These are phyloP conservation scores for Candida succiphila DNA, from an alignment of 805 yeast species.

Conservation along the genomic window DNA sequence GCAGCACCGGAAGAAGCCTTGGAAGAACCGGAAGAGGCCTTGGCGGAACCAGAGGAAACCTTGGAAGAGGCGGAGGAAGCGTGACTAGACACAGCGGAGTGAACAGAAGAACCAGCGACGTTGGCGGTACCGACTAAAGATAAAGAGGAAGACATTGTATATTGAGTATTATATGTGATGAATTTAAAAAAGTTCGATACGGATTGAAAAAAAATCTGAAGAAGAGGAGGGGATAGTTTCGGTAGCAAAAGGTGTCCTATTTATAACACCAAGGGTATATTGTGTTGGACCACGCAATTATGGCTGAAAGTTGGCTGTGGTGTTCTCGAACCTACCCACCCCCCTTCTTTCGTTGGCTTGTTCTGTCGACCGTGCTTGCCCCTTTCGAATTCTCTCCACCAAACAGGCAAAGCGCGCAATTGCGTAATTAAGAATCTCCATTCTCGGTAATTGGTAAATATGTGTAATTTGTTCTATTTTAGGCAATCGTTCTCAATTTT, in stretches of 20 bases:
- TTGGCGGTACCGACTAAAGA: conserved; percentile 14
- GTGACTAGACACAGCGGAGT: conserved; percentile 3
- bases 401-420: no score
- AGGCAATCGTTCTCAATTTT: no score
- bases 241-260: not conserved
- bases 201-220: not conserved
- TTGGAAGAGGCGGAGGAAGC: conserved; percentile 4
- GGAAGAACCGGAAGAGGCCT: conserved; percentile 1
- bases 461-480: not conserved
- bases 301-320: no score
- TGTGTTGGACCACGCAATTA: not conserved
- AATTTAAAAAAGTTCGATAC: no score
- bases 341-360: no score
- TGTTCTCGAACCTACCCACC: no score
- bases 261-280: not conserved
- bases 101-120: conserved; percentile 10
- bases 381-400: no score
- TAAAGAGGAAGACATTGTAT: conserved; percentile 12
- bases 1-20: conserved; percentile 13
- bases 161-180: no score
- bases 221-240: not conserved
- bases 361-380: no score
- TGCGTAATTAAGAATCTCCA: no score
- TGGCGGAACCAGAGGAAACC: conserved; percentile 1
- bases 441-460: not conserved